Evolutionary conservation across 176 grass and related monocot species (phyloP), one percentile per base, ranked within the genome.

Genomic region (Eremochloa ophiuroides): DNA sequence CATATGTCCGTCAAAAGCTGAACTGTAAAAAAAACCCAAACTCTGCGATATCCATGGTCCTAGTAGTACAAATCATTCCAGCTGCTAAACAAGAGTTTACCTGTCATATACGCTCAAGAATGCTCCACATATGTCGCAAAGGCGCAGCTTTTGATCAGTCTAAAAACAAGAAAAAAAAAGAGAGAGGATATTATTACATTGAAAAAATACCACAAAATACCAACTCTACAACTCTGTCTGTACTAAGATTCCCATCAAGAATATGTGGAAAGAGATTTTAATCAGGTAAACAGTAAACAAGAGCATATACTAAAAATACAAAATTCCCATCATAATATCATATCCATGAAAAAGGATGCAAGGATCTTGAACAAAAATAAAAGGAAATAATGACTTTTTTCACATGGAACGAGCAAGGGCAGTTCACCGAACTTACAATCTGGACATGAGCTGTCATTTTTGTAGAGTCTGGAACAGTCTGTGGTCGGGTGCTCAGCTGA

Each of bases 71-170:
- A 69, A 34, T 66, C 34, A 10, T 62, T 42, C 59, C 25, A 34
- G 12, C 73, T 43, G 65, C 23, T 44, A 86, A 75, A 80, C 30
- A 60, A 40, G 27, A 78, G 7, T 83, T 82, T 89, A 91, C 89
- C 89, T 94, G 73, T 91, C 92, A 66, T 89, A 94, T 16, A 94
- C 81, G 14, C 96, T 99, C 88, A 99, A 90, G 79, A 99, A 99
- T 76, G 96, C 96, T 81, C 96, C 96, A 88, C 96, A 99, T 84
- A 95, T 95, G 84, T 99, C 93, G 55, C 96, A 99, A 13, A 99
- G 82, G 23, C 96, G 88, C 79, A 99, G 77, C 85, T 99, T 99
- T 86, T 99, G 93, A 88, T 99, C 93, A 84, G 93, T 95, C 96
- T 99, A 83, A 81, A 94, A 75, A 82, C 64, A 33, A 77, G 34